phyloP scores from a whole-genome alignment of 768 basidiomycete species.

The Rhizopogon rudus region DNA sequence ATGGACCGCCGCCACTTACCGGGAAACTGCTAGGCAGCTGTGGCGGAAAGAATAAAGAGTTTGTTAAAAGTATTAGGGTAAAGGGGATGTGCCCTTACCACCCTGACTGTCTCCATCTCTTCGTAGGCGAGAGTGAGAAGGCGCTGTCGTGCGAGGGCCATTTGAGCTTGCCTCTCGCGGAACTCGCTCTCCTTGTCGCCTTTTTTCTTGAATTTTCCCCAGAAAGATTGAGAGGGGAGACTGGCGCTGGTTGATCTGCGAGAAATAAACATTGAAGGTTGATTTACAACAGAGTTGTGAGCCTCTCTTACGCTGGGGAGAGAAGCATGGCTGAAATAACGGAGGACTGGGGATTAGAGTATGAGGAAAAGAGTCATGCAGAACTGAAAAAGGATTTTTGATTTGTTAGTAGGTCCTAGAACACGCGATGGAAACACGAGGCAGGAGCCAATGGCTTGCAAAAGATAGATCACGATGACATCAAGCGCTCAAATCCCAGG shows the following conservation, averaged over 20 bases:
- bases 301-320: slow-evolving; percentile 68
- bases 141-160: slow-evolving; percentile 70
- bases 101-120: slow-evolving; percentile 83
- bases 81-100: slow-evolving; percentile 36
- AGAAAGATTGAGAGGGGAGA: slow-evolving; percentile 44
- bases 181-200: slow-evolving; percentile 58
- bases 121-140: slow-evolving; percentile 78
- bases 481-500: neutral
- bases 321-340: slow-evolving; percentile 53
- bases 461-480: neutral
- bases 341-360: slow-evolving; percentile 15
- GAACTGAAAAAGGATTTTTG: slow-evolving; percentile 21
- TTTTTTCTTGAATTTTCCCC: slow-evolving; percentile 68
- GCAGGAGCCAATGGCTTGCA: slow-evolving; percentile 24
- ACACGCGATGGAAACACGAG: slow-evolving; percentile 58
- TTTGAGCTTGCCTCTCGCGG: slow-evolving; percentile 47
- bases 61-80: slow-evolving; percentile 9
- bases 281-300: slow-evolving; percentile 15
- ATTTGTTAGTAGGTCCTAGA: slow-evolving; percentile 13
- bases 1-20: slow-evolving; percentile 35
- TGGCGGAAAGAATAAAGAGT: slow-evolving; percentile 2
- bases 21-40: slow-evolving; percentile 66
- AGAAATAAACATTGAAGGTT: slow-evolving; percentile 27
- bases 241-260: slow-evolving; percentile 64
- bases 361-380: slow-evolving; percentile 24